phyloP scores from a whole-genome alignment of 345 rosid species.

The Murraya koenigii region DNA sequence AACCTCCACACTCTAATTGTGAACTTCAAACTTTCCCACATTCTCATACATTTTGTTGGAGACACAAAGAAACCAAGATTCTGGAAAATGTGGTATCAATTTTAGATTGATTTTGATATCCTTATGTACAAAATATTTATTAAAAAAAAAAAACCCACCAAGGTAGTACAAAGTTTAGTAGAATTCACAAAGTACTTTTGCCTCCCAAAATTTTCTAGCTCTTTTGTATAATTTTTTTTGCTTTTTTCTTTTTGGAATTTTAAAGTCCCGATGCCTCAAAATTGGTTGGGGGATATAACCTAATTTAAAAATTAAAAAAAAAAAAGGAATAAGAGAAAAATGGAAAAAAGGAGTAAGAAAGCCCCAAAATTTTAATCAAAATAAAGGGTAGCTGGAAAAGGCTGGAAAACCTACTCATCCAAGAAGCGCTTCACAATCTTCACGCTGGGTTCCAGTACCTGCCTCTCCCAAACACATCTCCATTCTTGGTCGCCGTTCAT shows the following conservation, averaged over 20 bases:
- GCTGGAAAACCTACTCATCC: slow-evolving; percentile 61
- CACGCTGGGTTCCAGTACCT: slow-evolving; percentile 62
- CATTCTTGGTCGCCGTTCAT: slow-evolving; percentile 31
- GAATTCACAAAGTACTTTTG: not conserved
- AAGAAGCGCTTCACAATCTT: slow-evolving; percentile 68
- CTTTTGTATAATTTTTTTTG: not conserved
- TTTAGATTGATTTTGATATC: not conserved
- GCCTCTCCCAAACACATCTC: slow-evolving; percentile 63
- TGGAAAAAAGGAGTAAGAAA: not conserved
- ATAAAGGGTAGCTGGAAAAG: slow-evolving; percentile 25
- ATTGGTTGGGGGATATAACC: not conserved
- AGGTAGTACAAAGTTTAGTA: not conserved
- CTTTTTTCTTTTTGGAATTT: not conserved
- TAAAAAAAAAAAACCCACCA: not conserved
- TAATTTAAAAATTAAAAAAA: not conserved
- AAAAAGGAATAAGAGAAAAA: not conserved
- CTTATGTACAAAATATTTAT: not conserved
- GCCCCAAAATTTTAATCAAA: not conserved
- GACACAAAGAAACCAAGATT: not conserved
- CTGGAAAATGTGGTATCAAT: not conserved
- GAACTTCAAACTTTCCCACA: not conserved
- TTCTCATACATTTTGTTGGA: not conserved
- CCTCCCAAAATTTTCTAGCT: not conserved
- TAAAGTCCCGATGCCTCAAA: not conserved
- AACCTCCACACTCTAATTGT: not conserved